These are phyloP conservation scores for Dactylonectria estremocensis DNA, from an alignment of 2,329 filamentous ascomycete species.

Conservation along the genomic window DNA sequence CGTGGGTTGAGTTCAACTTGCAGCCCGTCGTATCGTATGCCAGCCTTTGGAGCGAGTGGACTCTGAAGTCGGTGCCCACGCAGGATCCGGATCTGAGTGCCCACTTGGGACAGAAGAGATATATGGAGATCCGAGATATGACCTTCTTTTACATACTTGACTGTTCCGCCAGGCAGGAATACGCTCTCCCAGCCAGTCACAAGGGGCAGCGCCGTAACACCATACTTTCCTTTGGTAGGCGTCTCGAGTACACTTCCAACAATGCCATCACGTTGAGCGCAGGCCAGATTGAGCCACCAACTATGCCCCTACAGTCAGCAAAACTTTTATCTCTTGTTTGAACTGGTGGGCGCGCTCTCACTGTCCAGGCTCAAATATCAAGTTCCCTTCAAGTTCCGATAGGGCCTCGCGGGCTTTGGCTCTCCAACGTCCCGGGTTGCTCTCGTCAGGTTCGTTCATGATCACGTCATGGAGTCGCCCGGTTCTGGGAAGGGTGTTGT, in stretches of 20 bases:
- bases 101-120: constrained; percentile 64
- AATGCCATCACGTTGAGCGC: constrained; percentile 70
- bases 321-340: not conserved
- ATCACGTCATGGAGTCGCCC: constrained; percentile 60
- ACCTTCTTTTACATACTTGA: constrained; percentile 64
- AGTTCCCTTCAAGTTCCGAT: constrained; percentile 59
- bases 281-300: constrained; percentile 72
- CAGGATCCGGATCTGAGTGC: constrained; percentile 66
- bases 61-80: constrained; percentile 67
- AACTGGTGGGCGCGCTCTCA: constrained; percentile 50
- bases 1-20: constrained; percentile 52
- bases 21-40: constrained; percentile 72
- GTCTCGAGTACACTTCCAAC: constrained; percentile 61
- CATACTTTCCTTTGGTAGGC: constrained; percentile 63
- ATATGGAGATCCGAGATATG: constrained; percentile 62
- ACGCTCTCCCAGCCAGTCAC: constrained; percentile 66
- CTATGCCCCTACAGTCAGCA: constrained; percentile 54
- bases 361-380: constrained; percentile 64
- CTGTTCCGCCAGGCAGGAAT: constrained; percentile 46
- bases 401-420: constrained; percentile 52
- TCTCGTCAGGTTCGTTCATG: constrained; percentile 53
- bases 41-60: constrained; percentile 65
- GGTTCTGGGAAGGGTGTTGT: constrained; percentile 51
- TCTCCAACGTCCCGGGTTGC: constrained; percentile 55
- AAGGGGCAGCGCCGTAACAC: constrained; percentile 64